phyloP scores from a whole-genome alignment of 2,329 filamentous ascomycete genomes.

The Myriosclerotinia scirpicola region DNA sequence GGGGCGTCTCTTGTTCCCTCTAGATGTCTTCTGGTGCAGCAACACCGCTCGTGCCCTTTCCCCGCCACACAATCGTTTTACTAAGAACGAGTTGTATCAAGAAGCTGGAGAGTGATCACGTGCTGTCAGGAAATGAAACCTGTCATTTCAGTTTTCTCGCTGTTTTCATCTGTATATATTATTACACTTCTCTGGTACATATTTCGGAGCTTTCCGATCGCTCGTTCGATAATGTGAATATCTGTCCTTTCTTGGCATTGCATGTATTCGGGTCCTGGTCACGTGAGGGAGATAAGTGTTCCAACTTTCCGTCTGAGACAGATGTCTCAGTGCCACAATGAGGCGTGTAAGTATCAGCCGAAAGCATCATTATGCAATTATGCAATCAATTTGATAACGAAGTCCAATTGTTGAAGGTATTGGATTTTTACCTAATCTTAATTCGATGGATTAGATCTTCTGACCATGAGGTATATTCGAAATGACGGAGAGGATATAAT shows the following conservation, averaged over 20 bases:
- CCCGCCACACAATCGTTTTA: not conserved
- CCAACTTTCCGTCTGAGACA: not conserved
- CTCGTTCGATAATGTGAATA: not conserved
- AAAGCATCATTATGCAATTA: conserved; percentile 10
- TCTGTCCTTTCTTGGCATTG: conserved; percentile 1
- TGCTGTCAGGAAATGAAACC: not conserved
- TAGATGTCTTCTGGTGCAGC: not conserved
- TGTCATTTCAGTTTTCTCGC: not conserved
- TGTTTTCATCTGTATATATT: not conserved
- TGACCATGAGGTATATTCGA: not conserved
- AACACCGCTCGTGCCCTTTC: not conserved
- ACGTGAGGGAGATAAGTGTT: conserved; percentile 10
- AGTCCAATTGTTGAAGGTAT: not conserved
- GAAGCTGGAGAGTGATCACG: not conserved
- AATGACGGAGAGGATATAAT: not conserved
- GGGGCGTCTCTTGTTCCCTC: conserved; percentile 25
- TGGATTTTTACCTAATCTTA: not conserved
- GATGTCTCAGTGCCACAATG: not conserved
- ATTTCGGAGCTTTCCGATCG: conserved; percentile 9
- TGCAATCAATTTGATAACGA: not conserved
- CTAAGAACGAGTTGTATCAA: not conserved
- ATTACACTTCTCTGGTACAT: not conserved
- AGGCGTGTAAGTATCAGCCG: conserved; percentile 9
- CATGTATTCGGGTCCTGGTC: conserved; percentile 2
- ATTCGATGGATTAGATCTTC: conserved; percentile 7